Percentiles rank a stretch among this genome's conserved stretches.
These are phyloP conservation scores for Alternaria infectoria DNA, from an alignment of 2,329 filamentous ascomycete species.

Conservation along the genomic window DNA sequence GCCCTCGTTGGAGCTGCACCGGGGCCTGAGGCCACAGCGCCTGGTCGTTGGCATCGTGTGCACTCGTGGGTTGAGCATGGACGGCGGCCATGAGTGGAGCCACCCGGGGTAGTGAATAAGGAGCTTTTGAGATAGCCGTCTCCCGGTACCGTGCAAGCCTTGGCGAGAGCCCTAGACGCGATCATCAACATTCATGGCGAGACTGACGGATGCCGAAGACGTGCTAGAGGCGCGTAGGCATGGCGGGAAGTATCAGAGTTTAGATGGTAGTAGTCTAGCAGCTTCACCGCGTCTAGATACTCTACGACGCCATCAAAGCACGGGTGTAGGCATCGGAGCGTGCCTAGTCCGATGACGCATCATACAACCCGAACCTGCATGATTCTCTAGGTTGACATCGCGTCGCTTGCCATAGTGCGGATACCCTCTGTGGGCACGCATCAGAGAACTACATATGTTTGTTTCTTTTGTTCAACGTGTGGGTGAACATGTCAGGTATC, in stretches of 20 bases:
- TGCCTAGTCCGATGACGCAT: constrained; percentile 1
- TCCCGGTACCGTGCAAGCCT: constrained; percentile 10
- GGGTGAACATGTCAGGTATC: neutral
- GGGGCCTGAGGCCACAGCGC: constrained; percentile 27
- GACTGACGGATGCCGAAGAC: neutral
- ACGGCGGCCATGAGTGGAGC: constrained; percentile 31
- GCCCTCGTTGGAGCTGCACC: constrained; percentile 43
- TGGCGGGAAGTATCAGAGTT: neutral
- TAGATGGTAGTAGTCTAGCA: neutral
- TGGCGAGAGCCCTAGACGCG: constrained; percentile 4
- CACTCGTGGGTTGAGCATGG: constrained; percentile 19
- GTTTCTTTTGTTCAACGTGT: neutral
- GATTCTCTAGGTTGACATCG: neutral
- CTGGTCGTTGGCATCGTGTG: constrained; percentile 17
- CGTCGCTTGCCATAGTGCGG: neutral
- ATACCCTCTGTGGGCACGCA: neutral
- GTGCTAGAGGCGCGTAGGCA: neutral
- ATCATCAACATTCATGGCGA: constrained; percentile 5
- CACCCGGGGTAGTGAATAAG: constrained; percentile 14
- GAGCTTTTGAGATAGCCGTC: constrained; percentile 12
- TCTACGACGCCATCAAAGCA: neutral
- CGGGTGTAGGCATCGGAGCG: neutral
- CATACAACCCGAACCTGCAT: neutral
- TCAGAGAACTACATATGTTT: neutral
- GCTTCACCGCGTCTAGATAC: neutral